Evolutionary conservation across 176 grass and related monocot genomes (phyloP), one percentile per base, ranked within the genome.

Genomic region (Olyra latifolia): DNA sequence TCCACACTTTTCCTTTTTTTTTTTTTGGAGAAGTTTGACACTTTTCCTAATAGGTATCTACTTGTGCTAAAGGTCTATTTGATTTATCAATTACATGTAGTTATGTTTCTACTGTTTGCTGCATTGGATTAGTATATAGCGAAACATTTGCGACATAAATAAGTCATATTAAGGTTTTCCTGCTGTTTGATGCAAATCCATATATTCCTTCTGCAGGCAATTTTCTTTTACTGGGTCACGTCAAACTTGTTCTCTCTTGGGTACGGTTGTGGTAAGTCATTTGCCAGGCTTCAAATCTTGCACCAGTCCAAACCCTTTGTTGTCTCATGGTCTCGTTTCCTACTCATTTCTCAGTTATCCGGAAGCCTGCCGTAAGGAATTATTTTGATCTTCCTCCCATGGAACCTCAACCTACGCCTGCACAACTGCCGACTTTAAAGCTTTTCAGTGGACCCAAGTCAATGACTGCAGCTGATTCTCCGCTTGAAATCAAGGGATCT

Each of bases 221-320:
- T 98, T 90, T 95, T 98, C 79, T 95, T 79, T 86, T 95, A 98
- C 77, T 95, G 92, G 95, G 49, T 94, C 17, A 95, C 95, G 16
- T 92, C 95, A 13, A 98, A 93, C 76, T 69, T 98, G 82, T 98
- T 95, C 75, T 98, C 95, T 8, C 88, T 95, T 81, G 62, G 65
- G 39, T 93, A 91, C 60, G 92, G 95, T 63, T 87, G 54, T 17
- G 84, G 95, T 95, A 72, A 87, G 90, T 87, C 57, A 27, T 49
- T 53, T 75, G 3, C 66, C 49, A 66, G 44, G n/a, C 7, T 35
- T 76, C 41, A 74, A 12, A 74, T 59, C 12, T 58, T 39, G 15
- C 54, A 46, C 66, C 5, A 16, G 50, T 68, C 56, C 27, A 71
- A 11, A 14, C 10, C 5, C 49, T 79, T 29, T 48, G 6, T 64